Evolutionary conservation across 2,329 filamentous ascomycete genomes (phyloP).

Genomic region (Colletotrichum liriopes): DNA sequence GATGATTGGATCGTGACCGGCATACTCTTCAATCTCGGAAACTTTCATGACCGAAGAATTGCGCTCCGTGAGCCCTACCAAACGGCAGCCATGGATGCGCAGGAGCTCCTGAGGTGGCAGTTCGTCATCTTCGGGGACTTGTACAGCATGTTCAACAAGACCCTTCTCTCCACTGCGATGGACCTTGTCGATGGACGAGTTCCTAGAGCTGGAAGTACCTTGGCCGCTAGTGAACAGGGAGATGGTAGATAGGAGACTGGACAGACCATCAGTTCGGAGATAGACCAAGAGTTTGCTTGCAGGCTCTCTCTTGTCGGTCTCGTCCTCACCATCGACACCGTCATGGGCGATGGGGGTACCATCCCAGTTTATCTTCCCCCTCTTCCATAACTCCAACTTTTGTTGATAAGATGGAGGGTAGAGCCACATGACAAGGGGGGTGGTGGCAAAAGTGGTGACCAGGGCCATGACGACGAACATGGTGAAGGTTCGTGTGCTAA

Average conservation of each 20-base stretch:
- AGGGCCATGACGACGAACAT: slow-evolving; percentile 85
- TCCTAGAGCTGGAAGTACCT: not conserved
- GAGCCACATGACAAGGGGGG: slow-evolving; percentile 75
- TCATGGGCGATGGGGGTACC: slow-evolving; percentile 49
- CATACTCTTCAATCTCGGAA: slow-evolving; percentile 78
- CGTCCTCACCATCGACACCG: slow-evolving; percentile 52
- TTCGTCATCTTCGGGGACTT: not conserved
- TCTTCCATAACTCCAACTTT: slow-evolving; percentile 64
- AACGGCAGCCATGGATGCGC: slow-evolving; percentile 84
- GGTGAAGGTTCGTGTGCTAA: slow-evolving; percentile 81
- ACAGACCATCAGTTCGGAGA: slow-evolving; percentile 78
- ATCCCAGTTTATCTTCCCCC: slow-evolving; percentile 80
- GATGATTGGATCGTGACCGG: slow-evolving; percentile 80
- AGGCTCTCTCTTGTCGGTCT: slow-evolving; percentile 48
- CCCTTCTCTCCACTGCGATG: slow-evolving; percentile 20
- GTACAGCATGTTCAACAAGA: slow-evolving; percentile 33
- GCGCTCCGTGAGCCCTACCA: slow-evolving; percentile 85
- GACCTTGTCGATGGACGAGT: not conserved
- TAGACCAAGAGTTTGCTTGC: slow-evolving; percentile 71
- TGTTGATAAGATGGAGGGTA: slow-evolving; percentile 71
- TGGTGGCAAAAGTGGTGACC: slow-evolving; percentile 71
- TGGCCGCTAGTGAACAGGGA: slow-evolving; percentile 73
- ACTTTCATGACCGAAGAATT: slow-evolving; percentile 90
- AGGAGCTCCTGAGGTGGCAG: slow-evolving; percentile 63
- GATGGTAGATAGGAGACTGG: slow-evolving; percentile 88